These are phyloP conservation scores for Verticillium nubilum DNA, from an alignment of 2,329 filamentous ascomycete species.

Conservation along the genomic window DNA sequence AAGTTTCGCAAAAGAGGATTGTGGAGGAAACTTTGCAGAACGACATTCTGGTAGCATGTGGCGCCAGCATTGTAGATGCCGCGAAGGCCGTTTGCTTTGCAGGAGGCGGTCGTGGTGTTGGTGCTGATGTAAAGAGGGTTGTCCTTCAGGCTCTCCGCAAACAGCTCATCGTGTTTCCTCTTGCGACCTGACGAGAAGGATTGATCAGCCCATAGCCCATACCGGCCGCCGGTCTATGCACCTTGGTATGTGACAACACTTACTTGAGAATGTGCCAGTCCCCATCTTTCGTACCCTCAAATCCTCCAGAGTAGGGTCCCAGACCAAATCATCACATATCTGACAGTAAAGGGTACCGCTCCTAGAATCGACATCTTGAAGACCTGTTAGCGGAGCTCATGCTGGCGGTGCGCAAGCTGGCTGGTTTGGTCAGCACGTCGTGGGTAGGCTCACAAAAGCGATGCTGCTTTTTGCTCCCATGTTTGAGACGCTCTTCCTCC, in stretches of 20 bases:
- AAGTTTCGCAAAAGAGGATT: constrained; percentile 89
- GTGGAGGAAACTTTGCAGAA: constrained; percentile 88
- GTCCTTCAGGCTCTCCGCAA: constrained; percentile 59
- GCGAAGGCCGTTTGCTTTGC: constrained; percentile 79
- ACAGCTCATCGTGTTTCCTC: constrained; percentile 68
- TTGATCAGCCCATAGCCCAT: background rate
- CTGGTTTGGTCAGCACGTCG: background rate
- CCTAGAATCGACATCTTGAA: constrained; percentile 70
- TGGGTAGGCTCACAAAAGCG: constrained; percentile 58
- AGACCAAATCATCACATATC: constrained; percentile 77
- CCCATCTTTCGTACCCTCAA: constrained; percentile 66
- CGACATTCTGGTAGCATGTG: constrained; percentile 96
- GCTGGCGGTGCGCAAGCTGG: background rate
- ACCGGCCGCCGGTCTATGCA: too few relatives aligned
- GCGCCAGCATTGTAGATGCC: constrained; percentile 98
- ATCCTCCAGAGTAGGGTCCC: constrained; percentile 75
- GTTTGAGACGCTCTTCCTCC: constrained; percentile 59
- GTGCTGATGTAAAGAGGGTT: constrained; percentile 64
- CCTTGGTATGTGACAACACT: constrained; percentile 14
- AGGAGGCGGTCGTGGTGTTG: constrained; percentile 76
- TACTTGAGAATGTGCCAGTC: constrained; percentile 60
- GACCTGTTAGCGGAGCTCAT: constrained; percentile 17
- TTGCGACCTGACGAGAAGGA: constrained; percentile 50
- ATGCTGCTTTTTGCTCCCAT: constrained; percentile 65
- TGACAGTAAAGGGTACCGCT: constrained; percentile 74